Evolutionary conservation across 2,329 filamentous ascomycete species (phyloP).

Genomic region (Calonectria ilicicola): DNA sequence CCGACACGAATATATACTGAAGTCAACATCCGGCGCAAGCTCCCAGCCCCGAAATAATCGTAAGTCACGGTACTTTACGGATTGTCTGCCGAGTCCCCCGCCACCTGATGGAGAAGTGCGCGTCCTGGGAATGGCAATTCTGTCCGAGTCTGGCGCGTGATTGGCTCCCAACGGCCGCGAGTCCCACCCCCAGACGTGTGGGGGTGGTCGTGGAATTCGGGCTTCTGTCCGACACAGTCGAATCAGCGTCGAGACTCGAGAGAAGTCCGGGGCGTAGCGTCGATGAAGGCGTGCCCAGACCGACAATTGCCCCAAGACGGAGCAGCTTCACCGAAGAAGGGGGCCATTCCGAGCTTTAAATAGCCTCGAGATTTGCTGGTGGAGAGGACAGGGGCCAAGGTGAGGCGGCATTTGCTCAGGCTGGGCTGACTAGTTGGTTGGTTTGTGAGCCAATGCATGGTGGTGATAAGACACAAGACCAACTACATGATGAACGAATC

Average conservation of each 20-base stretch:
- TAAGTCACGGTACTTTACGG: constrained; percentile 26
- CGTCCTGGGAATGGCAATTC: constrained; percentile 23
- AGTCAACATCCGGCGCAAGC: background rate
- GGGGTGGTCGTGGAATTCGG: constrained; percentile 25
- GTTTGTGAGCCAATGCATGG: too few species aligned
- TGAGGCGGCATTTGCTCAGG: background rate
- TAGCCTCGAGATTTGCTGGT: background rate
- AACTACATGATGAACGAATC: background rate
- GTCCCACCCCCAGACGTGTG: constrained; percentile 29
- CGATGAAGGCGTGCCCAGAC: background rate
- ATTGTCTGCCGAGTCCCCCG: constrained; percentile 31
- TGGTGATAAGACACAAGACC: background rate
- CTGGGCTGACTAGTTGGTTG: background rate
- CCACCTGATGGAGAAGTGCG: constrained; percentile 30
- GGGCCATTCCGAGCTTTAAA: background rate
- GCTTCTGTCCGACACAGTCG: constrained; percentile 29
- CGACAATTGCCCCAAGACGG: background rate
- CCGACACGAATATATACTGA: background rate
- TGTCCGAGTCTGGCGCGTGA: background rate
- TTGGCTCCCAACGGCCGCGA: background rate
- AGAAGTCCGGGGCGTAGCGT: constrained; percentile 1
- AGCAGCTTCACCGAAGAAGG: background rate
- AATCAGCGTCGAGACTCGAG: constrained; percentile 8
- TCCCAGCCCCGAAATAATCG: constrained; percentile 17
- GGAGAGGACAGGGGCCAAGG: background rate